phyloP scores from a whole-genome alignment of 768 basidiomycete species.

The Pisolithus tinctorius region DNA sequence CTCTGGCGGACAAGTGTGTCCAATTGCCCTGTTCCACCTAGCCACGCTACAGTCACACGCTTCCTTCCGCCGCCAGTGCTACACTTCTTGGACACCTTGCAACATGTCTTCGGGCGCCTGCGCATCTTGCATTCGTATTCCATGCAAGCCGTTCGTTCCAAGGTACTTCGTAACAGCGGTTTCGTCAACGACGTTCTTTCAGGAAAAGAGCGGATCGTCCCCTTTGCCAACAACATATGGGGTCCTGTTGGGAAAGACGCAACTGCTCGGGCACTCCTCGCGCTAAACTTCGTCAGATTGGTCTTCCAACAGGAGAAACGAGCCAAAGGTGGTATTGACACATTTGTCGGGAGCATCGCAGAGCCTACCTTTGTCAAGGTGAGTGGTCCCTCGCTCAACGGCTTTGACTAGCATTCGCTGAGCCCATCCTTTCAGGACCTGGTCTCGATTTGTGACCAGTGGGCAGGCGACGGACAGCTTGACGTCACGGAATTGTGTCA shows the following conservation, averaged over 20 bases:
- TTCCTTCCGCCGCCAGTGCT: background rate
- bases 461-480: constrained; percentile 39
- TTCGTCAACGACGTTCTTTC: constrained; percentile 17
- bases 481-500: constrained; percentile 44
- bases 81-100: background rate
- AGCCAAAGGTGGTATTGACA: constrained; percentile 2
- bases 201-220: constrained; percentile 36
- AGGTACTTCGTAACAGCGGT: constrained; percentile 5
- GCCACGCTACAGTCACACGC: constrained; percentile 1
- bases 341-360: constrained; percentile 10
- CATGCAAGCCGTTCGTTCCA: constrained; percentile 13
- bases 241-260: constrained; percentile 34
- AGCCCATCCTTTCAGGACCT: constrained; percentile 34
- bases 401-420: background rate
- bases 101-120: background rate
- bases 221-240: constrained; percentile 39
- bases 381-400: background rate
- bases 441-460: constrained; percentile 42
- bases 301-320: constrained; percentile 27
- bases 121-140: background rate
- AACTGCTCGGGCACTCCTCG: constrained; percentile 56
- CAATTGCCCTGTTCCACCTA: background rate
- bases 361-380: constrained; percentile 15
- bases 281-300: constrained; percentile 52
- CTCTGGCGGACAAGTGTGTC: background rate